phyloP scores from a whole-genome alignment of 208 protist species.

The Leishmania lainsoni region DNA sequence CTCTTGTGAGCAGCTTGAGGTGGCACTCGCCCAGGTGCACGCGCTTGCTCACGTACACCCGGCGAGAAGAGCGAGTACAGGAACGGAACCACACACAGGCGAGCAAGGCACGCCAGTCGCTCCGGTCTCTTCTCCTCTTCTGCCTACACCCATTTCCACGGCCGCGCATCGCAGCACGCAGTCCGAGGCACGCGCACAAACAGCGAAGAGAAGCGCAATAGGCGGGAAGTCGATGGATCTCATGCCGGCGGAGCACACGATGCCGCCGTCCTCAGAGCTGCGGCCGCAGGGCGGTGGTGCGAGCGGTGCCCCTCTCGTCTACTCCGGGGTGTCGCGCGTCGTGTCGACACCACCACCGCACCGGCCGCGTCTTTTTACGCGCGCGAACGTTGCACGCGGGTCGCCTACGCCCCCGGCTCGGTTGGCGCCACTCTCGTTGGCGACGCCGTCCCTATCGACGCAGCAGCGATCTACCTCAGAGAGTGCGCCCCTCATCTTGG shows the following conservation, averaged over 20 bases:
- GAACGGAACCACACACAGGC: background rate
- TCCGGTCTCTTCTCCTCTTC: background rate
- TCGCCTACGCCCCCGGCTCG: slow-evolving; percentile 27
- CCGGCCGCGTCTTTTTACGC: slow-evolving; percentile 26
- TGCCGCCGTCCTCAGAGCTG: background rate
- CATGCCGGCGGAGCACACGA: background rate
- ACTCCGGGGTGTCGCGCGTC: slow-evolving; percentile 4
- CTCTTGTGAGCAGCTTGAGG: background rate
- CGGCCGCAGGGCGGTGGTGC: background rate
- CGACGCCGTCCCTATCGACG: background rate
- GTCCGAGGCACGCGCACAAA: background rate
- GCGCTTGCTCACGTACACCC: background rate
- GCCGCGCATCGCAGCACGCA: background rate
- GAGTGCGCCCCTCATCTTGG: background rate
- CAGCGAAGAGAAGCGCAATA: no score
- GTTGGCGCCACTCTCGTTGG: slow-evolving; percentile 21
- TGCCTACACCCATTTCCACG: no score
- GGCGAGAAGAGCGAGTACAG: background rate
- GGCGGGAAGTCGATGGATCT: background rate
- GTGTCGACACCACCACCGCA: slow-evolving; percentile 12
- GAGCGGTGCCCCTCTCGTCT: background rate
- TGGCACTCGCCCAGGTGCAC: background rate
- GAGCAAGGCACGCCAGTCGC: background rate
- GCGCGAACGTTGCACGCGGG: slow-evolving; percentile 1
- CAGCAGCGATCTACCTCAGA: background rate